These are phyloP conservation scores for Auricularia cornea DNA, from an alignment of 768 basidiomycete genomes.

Conservation along the genomic window DNA sequence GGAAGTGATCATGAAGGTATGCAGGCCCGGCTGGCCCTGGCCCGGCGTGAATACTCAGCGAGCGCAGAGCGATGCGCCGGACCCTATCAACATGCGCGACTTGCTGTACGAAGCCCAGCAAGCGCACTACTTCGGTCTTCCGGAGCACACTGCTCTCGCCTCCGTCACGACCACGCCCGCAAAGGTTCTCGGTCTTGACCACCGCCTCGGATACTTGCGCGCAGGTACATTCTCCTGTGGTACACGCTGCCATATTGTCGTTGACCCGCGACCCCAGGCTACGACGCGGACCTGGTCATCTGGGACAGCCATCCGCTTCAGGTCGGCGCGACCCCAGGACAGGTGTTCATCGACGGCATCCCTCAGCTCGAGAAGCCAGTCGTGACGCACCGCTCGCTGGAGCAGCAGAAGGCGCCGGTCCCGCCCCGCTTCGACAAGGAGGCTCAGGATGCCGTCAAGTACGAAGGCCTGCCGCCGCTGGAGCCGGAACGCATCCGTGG, in stretches of 20 bases:
- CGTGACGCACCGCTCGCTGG: conserved; percentile 19
- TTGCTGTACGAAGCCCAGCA: conserved; percentile 33
- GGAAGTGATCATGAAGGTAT: conserved; percentile 24
- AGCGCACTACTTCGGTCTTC: conserved; percentile 29
- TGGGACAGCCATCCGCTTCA: conserved; percentile 28
- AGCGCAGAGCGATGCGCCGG: neutral
- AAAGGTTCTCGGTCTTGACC: conserved; percentile 28
- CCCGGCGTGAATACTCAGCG: too few species aligned
- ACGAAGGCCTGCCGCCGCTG: conserved; percentile 73
- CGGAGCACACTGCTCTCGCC: conserved; percentile 23
- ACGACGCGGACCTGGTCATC: conserved; percentile 22
- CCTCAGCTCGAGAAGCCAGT: conserved; percentile 20
- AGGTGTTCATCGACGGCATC: conserved; percentile 40
- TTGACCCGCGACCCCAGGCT: too few species aligned
- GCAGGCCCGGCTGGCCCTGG: too few species aligned
- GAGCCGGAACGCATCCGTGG: conserved; percentile 28
- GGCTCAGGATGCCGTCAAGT: conserved; percentile 46
- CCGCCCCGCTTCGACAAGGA: conserved; percentile 69
- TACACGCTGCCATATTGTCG: too few species aligned
- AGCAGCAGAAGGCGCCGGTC: conserved; percentile 35
- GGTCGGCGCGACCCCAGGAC: conserved; percentile 34
- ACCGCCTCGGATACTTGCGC: conserved; percentile 28
- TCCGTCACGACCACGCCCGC: conserved; percentile 33
- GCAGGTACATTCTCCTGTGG: too few species aligned
- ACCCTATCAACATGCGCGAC: conserved; percentile 23